Base-by-base conservation (phyloP, 2,329 filamentous ascomycete genomes). In the Venturia pyrina region DNA sequence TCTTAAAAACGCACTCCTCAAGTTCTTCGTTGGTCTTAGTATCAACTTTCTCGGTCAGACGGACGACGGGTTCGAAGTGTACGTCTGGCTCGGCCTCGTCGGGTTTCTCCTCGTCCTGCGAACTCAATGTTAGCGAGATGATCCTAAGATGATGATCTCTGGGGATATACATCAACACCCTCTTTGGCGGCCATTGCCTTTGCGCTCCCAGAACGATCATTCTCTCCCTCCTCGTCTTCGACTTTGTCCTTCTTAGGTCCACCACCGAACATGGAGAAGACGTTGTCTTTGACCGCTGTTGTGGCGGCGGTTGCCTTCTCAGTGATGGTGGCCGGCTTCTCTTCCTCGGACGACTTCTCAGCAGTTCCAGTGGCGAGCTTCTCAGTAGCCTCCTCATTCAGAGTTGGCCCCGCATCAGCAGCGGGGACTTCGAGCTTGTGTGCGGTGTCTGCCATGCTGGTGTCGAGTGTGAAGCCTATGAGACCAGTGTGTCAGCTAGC, bases 251-350 rank as follows among this genome's bases (percentile, higher is more conserved):
- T 98, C 87, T 96, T 96, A 68, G 90, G 90, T 69, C 95, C 95
- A 69, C 95, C 95, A 72, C 95, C 95, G 76, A 99, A 99, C 95
- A 99, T 98, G 78, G 91, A 93, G 83, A 98, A 98, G 70, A 98
- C 90, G 70, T 81, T 81, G 72, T 81, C 79, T 74, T 81, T 81
- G 24, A 79, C 79, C 46, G 78, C 75, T 21, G 75, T 68, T 2
- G 75, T 64, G 34, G 65, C 68, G 43, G 63, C 48, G 11, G 74
- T 69, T 32, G 75, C 76, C 40, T 73, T 65, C 37, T 61, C 60
- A 17, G 67, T 61, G 17, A 57, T 40, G 32, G 48, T 65, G 13
- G 48, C 63, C n/a, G 63, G 79, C 82, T 84, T 84, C 72, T 82
- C 79, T 72, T 85, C 82, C 71, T 59, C 57, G 53, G 71, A 61